These are phyloP conservation scores for Nitzschia sp. DNA, from an alignment of 108 stramenopile species.

Conservation along the genomic window DNA sequence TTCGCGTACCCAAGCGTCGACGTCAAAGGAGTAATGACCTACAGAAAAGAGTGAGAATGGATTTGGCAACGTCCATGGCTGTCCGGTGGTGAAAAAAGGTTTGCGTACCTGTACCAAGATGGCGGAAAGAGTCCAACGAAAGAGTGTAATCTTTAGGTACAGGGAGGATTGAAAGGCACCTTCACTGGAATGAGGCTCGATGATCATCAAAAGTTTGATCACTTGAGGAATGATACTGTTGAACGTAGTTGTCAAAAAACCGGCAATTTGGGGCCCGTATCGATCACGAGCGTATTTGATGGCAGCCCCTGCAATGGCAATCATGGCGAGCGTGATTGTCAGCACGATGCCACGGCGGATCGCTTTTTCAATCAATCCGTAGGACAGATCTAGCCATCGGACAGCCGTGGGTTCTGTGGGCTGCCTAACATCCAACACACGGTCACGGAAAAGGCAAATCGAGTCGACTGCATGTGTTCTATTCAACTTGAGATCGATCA, in stretches of 20 bases:
- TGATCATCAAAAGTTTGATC: constrained; percentile 56
- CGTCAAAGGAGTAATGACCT: constrained; percentile 61
- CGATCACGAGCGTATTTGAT: constrained; percentile 16
- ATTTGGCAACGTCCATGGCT: not conserved
- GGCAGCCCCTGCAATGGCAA: constrained; percentile 38
- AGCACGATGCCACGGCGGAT: constrained; percentile 42
- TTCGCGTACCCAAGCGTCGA: constrained; percentile 36
- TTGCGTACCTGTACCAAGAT: constrained; percentile 25
- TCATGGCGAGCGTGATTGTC: constrained; percentile 50
- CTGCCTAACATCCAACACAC: constrained; percentile 46
- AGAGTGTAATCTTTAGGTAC: constrained; percentile 78
- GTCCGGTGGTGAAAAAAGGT: too few relatives aligned
- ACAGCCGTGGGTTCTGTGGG: constrained; percentile 68
- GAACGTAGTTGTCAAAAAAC: constrained; percentile 46
- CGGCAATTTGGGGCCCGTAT: constrained; percentile 30
- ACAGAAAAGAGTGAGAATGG: too few relatives aligned
- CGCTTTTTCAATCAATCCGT: constrained; percentile 14
- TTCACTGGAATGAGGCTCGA: constrained; percentile 69
- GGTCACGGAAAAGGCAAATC: constrained; percentile 47
- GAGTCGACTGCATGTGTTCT: constrained; percentile 34
- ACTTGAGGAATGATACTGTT: constrained; percentile 65
- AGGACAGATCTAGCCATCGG: constrained; percentile 59
- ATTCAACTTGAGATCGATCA: constrained; percentile 47
- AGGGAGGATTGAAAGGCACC: constrained; percentile 61
- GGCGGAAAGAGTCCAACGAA: constrained; percentile 61